Conservation (phyloP, 140 eudicot species). For the Bidens hawaiensis region DNA sequence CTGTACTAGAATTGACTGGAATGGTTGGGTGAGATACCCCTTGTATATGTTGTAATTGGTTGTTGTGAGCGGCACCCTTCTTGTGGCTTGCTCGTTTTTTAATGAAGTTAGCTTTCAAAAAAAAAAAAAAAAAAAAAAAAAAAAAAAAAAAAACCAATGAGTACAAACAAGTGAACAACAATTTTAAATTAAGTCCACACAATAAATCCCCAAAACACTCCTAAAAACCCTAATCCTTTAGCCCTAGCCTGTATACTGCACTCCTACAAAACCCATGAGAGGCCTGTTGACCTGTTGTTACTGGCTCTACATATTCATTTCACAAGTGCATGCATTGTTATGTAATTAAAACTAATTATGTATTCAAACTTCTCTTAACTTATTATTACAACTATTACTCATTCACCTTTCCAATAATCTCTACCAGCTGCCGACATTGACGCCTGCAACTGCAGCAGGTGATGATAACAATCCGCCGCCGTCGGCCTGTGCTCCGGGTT, state of each 20-base stretch:
- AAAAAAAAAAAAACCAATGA: neutral
- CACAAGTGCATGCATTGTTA: slow-evolving; percentile 3
- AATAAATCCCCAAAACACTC: slow-evolving; percentile 23
- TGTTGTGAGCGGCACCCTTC: no score
- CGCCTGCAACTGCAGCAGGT: slow-evolving; percentile 80
- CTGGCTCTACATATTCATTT: slow-evolving; percentile 5
- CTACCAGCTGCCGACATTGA: slow-evolving; percentile 52
- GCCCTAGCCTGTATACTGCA: slow-evolving; percentile 37
- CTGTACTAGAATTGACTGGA: no score
- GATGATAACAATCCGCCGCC: slow-evolving; percentile 96
- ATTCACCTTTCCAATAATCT: slow-evolving; percentile 26
- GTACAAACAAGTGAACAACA: neutral
- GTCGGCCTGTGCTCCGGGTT: slow-evolving; percentile 86
- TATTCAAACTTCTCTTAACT: neutral
- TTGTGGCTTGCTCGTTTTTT: no score
- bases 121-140: no score
- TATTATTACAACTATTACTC: neutral
- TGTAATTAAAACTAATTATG: neutral
- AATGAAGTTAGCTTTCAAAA: no score
- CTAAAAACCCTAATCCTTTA: slow-evolving; percentile 27
- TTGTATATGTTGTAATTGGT: no score
- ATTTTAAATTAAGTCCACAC: neutral
- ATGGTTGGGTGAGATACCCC: no score
- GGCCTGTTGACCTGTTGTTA: slow-evolving; percentile 22
- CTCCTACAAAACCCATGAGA: slow-evolving; percentile 33